These are phyloP conservation scores for Setaria viridis DNA, from an alignment of 202 grass and related monocot species.

Conservation along the genomic window DNA sequence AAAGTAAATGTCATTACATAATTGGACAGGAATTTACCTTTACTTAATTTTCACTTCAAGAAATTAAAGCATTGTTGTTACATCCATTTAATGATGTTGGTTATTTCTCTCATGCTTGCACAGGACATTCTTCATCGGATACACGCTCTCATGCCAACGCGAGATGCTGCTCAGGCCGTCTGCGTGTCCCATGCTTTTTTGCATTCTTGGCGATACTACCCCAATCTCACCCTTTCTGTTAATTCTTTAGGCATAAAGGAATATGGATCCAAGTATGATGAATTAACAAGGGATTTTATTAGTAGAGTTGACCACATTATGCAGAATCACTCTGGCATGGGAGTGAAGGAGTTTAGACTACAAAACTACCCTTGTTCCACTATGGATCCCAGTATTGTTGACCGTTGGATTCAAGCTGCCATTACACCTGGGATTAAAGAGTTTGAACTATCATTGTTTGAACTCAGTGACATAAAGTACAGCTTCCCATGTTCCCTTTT, in stretches of 20 bases:
- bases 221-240: constrained; percentile 23
- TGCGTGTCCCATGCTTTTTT: constrained; percentile 30
- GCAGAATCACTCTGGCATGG: constrained; percentile 36
- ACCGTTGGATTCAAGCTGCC: constrained; percentile 29
- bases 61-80: background rate
- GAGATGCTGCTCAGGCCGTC: constrained; percentile 30
- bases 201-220: constrained; percentile 23
- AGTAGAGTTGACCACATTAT: constrained; percentile 39
- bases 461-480: constrained; percentile 14
- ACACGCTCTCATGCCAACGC: constrained; percentile 19
- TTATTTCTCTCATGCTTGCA: constrained; percentile 11
- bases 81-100: background rate
- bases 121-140: constrained; percentile 40
- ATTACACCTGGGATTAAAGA: constrained; percentile 35
- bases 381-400: background rate
- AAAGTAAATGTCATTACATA: background rate
- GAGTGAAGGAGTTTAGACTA: constrained; percentile 37
- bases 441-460: constrained; percentile 20
- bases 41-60: background rate
- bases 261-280: background rate
- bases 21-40: background rate
- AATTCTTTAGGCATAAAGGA: constrained; percentile 11
- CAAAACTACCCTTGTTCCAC: background rate
- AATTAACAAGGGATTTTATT: constrained; percentile 14
- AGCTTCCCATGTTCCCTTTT: constrained; percentile 32